phyloP scores from a whole-genome alignment of 495 filamentous ascomycete genomes.

The Talaromyces thailandensis region DNA sequence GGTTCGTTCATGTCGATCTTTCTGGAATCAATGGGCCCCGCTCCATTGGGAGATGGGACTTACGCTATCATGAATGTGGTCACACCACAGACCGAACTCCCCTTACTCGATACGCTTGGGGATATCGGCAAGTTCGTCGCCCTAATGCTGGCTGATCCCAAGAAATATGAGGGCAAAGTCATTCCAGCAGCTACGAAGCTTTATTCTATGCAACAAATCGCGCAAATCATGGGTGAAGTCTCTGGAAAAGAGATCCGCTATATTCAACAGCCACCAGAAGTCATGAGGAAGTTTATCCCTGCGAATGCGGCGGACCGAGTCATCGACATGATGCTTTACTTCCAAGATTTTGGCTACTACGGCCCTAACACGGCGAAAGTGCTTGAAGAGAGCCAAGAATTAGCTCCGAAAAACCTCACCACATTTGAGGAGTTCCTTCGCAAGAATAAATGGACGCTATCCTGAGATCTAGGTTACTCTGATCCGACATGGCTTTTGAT shows the following conservation, averaged over 20 bases:
- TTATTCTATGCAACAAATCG: conserved; percentile 1
- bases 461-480: too few relatives aligned
- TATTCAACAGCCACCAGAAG: background rate
- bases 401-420: conserved; percentile 28
- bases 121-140: conserved; percentile 4
- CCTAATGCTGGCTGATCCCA: conserved; percentile 2
- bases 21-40: background rate
- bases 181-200: background rate
- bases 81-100: conserved; percentile 1
- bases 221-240: background rate
- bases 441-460: background rate
- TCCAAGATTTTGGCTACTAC: conserved; percentile 38
- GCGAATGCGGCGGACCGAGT: conserved; percentile 12
- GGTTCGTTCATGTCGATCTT: conserved; percentile 15
- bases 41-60: background rate
- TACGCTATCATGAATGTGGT: background rate
- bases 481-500: too few relatives aligned
- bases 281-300: background rate
- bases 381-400: conserved; percentile 29
- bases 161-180: conserved; percentile 2
- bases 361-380: conserved; percentile 27
- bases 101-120: background rate
- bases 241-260: conserved; percentile 2
- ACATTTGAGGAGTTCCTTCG: conserved; percentile 35
- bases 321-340: conserved; percentile 21